Evolutionary conservation across 2,329 filamentous ascomycete species (phyloP), one percentile per base, ranked within the genome.

Genomic region (Huntiella savannae): DNA sequence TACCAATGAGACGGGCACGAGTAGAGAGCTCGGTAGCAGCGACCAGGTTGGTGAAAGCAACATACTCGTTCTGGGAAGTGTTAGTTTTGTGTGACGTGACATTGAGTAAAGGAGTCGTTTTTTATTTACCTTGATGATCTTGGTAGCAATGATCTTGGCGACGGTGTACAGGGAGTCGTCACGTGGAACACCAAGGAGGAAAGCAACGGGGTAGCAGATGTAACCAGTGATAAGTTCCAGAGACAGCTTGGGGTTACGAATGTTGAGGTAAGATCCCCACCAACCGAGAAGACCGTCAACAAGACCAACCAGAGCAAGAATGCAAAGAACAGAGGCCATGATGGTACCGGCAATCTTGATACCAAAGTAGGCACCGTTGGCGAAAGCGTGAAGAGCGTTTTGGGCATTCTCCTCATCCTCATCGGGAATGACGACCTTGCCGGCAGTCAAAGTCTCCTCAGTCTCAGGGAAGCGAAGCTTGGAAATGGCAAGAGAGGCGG

Each of bases 401-500:
- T 78, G 69, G n/a, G 83, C 73, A 54, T 72, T 74, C 59, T 84
- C 67, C 53, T 88, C 79, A 5, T 79, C 73, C 46, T 87, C 79
- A 32, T 91, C 79, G 2, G 85, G 84, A 19, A 93, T 73, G 37
- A 88, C 76, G 28, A 91, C 79, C 13, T 77, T 75, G 48, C 85
- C 84, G 4, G 82, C 79, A 0, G 86, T 94, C 33, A 93, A 67
- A 0, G 84, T 82, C 61, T 88, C 82, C 60, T 93, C 84, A 3
- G 76, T 79, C 64, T 94, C 87, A 2, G 87, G 87, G 60, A 81
- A 94, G 48, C 87, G 80, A 55, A 94, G 70, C 65, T 94, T 94
- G 52, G 82, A 88, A 51, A 91, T 78, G 43, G 86, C 86, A 11
- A 95, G 70, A 3, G 85, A 92, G 1, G 86, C 86, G 0, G 87